phyloP scores from a whole-genome alignment of 305 asterid species.

The Solanum hybrid region DNA sequence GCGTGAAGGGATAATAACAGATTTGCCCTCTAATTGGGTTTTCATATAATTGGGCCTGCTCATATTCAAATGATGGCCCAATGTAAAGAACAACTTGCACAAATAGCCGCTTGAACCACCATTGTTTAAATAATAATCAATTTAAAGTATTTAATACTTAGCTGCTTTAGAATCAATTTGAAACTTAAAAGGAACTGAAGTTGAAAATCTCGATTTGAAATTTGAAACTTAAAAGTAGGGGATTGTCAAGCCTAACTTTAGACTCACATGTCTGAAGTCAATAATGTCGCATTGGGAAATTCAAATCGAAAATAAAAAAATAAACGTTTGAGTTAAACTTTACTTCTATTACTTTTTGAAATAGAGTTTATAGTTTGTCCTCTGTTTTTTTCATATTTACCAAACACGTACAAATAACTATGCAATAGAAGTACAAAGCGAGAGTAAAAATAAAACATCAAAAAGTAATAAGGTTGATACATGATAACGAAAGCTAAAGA shows the following conservation, averaged over 20 bases:
- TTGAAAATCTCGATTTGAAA: not conserved
- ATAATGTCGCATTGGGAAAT: not conserved
- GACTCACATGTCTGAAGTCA: not conserved
- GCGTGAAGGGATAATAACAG: not conserved
- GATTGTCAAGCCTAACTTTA: not conserved
- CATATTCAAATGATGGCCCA: not conserved
- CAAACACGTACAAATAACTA: not conserved
- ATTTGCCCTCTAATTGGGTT: not conserved
- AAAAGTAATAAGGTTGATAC: not conserved
- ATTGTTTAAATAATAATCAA: not conserved
- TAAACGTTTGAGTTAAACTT: not conserved
- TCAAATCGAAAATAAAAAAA: not conserved
- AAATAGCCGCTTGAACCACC: not conserved
- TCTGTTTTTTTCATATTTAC: not conserved
- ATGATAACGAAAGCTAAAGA: not conserved
- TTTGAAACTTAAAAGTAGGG: not conserved
- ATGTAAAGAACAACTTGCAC: not conserved
- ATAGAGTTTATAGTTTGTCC: not conserved
- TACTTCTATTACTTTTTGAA: not conserved
- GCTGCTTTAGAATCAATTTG: not conserved
- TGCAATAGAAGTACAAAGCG: not conserved
- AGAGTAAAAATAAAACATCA: not conserved
- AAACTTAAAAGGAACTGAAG: not conserved
- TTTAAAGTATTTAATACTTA: not conserved
- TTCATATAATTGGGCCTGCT: not conserved